A percentile compares a stretch with the other conserved stretches of the same genome.
phyloP scores from a whole-genome alignment of 2,329 filamentous ascomycete species.

The Pestalotiopsis fici region DNA sequence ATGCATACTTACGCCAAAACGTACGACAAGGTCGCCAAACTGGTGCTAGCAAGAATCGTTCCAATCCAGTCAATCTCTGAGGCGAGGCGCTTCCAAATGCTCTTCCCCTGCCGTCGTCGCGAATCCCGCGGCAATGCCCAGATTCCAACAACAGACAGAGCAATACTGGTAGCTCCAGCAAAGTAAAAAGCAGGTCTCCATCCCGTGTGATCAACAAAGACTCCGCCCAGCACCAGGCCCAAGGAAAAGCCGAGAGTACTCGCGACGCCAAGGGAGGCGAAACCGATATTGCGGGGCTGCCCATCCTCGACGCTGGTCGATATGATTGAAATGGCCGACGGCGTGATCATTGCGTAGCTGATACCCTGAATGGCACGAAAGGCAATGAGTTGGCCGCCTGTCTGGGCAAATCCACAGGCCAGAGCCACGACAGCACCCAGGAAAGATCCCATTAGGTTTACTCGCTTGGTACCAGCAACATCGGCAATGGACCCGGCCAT shows the following conservation, averaged over 20 bases:
- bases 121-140: slow-evolving; percentile 1
- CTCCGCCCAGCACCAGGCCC: slow-evolving; percentile 23
- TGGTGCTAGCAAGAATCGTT: slow-evolving; percentile 36
- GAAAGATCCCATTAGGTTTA: neutral
- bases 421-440: neutral
- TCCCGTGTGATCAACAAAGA: slow-evolving; percentile 29
- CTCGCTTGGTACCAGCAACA: neutral
- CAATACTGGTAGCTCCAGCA: neutral
- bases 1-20: slow-evolving; percentile 36
- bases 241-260: neutral
- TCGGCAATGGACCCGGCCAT: slow-evolving; percentile 2
- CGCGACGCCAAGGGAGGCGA: neutral
- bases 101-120: neutral
- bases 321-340: slow-evolving; percentile 3
- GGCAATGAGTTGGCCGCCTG: slow-evolving; percentile 1
- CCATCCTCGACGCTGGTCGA: neutral
- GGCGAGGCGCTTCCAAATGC: neutral
- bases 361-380: slow-evolving; percentile 6
- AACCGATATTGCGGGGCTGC: neutral
- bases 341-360: neutral
- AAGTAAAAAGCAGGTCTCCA: slow-evolving; percentile 31
- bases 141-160: neutral
- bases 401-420: neutral
- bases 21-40: slow-evolving; percentile 44
- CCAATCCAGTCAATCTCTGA: slow-evolving; percentile 50